Evolutionary conservation across 2,329 filamentous ascomycete species (phyloP).

Genomic region (Clathrospora elynae): DNA sequence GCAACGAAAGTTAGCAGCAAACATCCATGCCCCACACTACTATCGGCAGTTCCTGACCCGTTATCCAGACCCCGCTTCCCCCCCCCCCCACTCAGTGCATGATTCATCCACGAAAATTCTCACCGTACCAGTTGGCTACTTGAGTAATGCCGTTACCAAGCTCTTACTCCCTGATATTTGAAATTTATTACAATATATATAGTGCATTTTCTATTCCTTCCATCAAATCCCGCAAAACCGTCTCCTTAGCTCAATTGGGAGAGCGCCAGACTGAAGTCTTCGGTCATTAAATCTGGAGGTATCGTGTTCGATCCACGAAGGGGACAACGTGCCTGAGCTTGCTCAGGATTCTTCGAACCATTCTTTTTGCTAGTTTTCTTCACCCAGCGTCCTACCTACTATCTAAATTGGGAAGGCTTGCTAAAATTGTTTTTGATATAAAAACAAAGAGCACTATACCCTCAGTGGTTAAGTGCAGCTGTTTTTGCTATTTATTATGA

Average conservation of each 20-base stretch:
- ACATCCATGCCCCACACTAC: background rate
- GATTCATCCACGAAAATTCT: no score
- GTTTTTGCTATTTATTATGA: no score
- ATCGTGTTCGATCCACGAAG: constrained; percentile 27
- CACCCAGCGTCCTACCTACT: accelerated
- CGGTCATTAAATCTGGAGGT: constrained; percentile 26
- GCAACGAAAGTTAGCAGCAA: no score
- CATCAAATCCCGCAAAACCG: constrained; percentile 16
- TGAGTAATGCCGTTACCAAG: no score
- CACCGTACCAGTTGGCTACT: no score
- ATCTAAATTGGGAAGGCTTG: no score
- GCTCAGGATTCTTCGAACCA: constrained; percentile 20
- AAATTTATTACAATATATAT: background rate
- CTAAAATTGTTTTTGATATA: background rate
- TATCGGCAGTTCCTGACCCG: background rate
- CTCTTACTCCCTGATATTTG: no score
- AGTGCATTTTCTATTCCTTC: no score
- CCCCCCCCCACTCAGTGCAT: constrained; percentile 6
- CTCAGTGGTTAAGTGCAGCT: no score
- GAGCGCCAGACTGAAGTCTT: constrained; percentile 29
- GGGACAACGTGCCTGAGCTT: constrained; percentile 23
- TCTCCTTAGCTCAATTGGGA: constrained; percentile 29
- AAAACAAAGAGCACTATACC: no score
- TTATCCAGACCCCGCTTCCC: constrained; percentile 6
- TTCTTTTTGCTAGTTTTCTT: background rate